Evolutionary conservation across 768 basidiomycete genomes (phyloP), one percentile per base, ranked within the genome.

Genomic region (Lenzites betulinus): DNA sequence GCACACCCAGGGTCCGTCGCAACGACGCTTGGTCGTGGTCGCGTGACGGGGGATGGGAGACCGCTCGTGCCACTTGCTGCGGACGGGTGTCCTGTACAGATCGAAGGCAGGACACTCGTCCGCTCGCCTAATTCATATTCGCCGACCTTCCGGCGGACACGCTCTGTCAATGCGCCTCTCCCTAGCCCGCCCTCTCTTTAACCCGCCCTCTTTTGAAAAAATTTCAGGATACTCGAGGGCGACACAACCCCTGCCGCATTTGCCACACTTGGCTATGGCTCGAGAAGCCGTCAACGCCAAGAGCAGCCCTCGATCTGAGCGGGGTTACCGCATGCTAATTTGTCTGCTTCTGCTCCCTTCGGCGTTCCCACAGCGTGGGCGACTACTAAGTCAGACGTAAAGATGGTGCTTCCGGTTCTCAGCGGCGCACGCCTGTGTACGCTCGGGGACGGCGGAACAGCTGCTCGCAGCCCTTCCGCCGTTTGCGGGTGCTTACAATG

Each of bases 371-470:
- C 22, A 25, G 25, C 16, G 25, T 15, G 38, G 49, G 26, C 33
- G 38, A 50, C 48, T 41, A 58, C 47, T 22, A 47, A 53, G 26
- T 48, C 53, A 44, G 33, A 61, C 60, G 60, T 61, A 61, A 61
- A 15, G 12, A 23, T 8, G 16, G 25, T 41, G 33, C 60, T 61
- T 61, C 59, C 42, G 48, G 44, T 51, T 50, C 59, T 47, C 53
- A 54, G 60, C 54, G 49, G 59, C 51, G 16, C 20, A 13, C 28
- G 2, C 16, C 25, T 41, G 16, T 47, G 41, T 43, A 30, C 46
- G 26, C 48, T 58, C 56, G 56, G 56, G 28, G n/a, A 33, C 36
- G 15, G 46, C 56, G 56, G 56, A n/a, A 33, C 54, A 46, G 47
- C 15, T 22, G 20, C n/a, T 28, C 42, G 30, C 33, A 47, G 54